A percentile compares a stretch with the other conserved stretches of the same genome.
phyloP scores from a whole-genome alignment of 768 basidiomycete genomes.

The Naematelia aurantialba region DNA sequence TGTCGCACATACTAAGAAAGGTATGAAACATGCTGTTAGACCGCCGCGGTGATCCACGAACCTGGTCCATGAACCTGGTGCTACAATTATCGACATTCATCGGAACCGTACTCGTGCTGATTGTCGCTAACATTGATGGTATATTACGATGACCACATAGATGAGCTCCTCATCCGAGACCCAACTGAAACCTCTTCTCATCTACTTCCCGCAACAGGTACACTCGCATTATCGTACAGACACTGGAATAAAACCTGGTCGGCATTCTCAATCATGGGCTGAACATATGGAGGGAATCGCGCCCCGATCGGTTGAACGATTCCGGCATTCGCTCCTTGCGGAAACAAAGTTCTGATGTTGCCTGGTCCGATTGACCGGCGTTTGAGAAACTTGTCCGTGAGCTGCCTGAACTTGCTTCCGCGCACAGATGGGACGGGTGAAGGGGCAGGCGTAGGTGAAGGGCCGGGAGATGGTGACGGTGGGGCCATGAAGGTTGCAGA shows the following conservation, averaged over 20 bases:
- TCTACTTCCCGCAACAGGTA: not conserved
- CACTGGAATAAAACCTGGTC: constrained; percentile 7
- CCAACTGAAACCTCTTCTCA: too few relatives aligned
- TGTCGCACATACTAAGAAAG: too few relatives aligned
- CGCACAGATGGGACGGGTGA: not conserved
- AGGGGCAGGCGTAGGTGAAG: not conserved
- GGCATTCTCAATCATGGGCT: constrained; percentile 3
- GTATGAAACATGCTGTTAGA: too few relatives aligned
- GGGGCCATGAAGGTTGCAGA: not conserved
- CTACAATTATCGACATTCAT: too few relatives aligned
- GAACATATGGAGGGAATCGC: constrained; percentile 4
- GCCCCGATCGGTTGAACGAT: not conserved
- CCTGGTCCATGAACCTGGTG: too few relatives aligned
- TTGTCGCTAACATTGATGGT: too few relatives aligned
- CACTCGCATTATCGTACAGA: constrained; percentile 4
- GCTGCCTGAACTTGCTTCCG: not conserved
- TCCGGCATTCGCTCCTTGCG: not conserved
- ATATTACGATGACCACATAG: too few relatives aligned
- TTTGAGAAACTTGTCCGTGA: not conserved
- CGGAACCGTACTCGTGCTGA: too few relatives aligned
- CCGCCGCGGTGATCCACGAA: too few relatives aligned
- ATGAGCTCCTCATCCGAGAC: too few relatives aligned
- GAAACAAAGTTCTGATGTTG: not conserved
- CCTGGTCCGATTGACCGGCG: not conserved
- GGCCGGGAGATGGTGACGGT: not conserved